phyloP scores from a whole-genome alignment of 495 filamentous ascomycete species.

The Aspergillus nanangensis region DNA sequence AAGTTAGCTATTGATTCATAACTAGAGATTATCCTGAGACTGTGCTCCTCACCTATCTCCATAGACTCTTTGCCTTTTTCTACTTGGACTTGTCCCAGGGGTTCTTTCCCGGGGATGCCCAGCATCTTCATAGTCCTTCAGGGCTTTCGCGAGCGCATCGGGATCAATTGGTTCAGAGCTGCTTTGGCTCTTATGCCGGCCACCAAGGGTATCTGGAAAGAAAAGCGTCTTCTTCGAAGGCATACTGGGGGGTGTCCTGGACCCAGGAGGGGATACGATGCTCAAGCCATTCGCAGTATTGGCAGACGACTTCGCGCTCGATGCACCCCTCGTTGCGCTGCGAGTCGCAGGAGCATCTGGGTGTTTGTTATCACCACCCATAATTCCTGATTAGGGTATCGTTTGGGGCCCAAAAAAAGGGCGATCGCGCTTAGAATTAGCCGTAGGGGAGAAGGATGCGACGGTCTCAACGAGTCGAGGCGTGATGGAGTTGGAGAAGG shows the following conservation, averaged over 20 bases:
- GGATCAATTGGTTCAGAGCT: slow-evolving; percentile 58
- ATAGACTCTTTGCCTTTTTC: slow-evolving; percentile 83
- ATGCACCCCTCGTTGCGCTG: slow-evolving; percentile 9
- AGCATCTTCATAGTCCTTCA: slow-evolving; percentile 61
- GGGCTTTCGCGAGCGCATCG: slow-evolving; percentile 54
- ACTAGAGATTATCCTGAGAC: slow-evolving; percentile 6
- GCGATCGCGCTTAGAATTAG: slow-evolving; percentile 16
- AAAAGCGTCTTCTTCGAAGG: slow-evolving; percentile 36
- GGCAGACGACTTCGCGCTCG: slow-evolving; percentile 13
- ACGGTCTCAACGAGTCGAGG: slow-evolving; percentile 13
- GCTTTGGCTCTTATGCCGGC: slow-evolving; percentile 23
- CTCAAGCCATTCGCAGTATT: slow-evolving; percentile 21
- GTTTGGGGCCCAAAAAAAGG: slow-evolving; percentile 9
- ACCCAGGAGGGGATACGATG: slow-evolving; percentile 38
- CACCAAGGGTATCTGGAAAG: slow-evolving; percentile 30
- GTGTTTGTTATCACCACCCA: slow-evolving; percentile 20
- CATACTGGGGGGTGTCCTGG: slow-evolving; percentile 42
- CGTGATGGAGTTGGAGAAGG: too few relatives aligned
- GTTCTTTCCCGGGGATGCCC: slow-evolving; percentile 61
- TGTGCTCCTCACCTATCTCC: slow-evolving; percentile 61
- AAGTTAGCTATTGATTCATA: slow-evolving; percentile 4
- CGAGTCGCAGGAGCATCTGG: slow-evolving; percentile 9
- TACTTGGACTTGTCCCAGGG: slow-evolving; percentile 71
- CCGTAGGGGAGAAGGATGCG: slow-evolving; percentile 13
- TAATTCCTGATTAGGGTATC: slow-evolving; percentile 5